phyloP scores from a whole-genome alignment of 2,329 filamentous ascomycete species.

The Claviceps arundinis region DNA sequence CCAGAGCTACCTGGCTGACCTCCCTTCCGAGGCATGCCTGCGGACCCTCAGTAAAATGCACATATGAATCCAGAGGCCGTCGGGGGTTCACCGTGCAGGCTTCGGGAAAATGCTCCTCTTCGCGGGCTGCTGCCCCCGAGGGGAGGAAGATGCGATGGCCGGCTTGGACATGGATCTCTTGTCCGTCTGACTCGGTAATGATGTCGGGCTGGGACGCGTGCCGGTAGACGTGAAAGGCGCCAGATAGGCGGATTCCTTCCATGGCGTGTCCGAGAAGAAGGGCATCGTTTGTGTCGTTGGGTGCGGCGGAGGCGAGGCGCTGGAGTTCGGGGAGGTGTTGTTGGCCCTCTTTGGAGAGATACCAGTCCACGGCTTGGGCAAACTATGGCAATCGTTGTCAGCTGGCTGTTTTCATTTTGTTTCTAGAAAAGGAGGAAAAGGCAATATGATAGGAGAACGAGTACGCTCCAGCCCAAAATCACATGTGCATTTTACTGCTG shows the following conservation, averaged over 20 bases:
- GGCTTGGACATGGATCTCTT: constrained; percentile 34
- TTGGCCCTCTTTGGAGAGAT: constrained; percentile 44
- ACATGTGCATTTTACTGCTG: too few species aligned
- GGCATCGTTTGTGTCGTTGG: constrained; percentile 44
- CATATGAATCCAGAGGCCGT: constrained; percentile 50
- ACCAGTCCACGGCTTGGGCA: constrained; percentile 60
- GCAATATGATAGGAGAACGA: background rate
- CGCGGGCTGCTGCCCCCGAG: constrained; percentile 42
- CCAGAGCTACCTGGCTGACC: constrained; percentile 46
- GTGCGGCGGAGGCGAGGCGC: constrained; percentile 40
- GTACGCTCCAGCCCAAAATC: background rate
- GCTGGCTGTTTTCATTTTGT: background rate
- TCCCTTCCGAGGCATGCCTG: constrained; percentile 50
- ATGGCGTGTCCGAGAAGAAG: constrained; percentile 55
- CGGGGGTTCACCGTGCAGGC: constrained; percentile 48
- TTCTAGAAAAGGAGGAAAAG: background rate
- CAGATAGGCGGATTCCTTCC: constrained; percentile 58
- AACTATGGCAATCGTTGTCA: constrained; percentile 31
- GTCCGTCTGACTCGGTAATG: constrained; percentile 38
- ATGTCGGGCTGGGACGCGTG: constrained; percentile 32
- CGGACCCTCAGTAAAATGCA: constrained; percentile 49
- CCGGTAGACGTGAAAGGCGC: constrained; percentile 48
- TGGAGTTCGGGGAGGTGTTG: constrained; percentile 47
- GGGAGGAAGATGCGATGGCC: constrained; percentile 51
- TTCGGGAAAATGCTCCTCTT: constrained; percentile 45